Percentiles rank a stretch among this genome's conserved stretches.
phyloP scores from a whole-genome alignment of 2,329 filamentous ascomycete species.

The Fusarium foetens region DNA sequence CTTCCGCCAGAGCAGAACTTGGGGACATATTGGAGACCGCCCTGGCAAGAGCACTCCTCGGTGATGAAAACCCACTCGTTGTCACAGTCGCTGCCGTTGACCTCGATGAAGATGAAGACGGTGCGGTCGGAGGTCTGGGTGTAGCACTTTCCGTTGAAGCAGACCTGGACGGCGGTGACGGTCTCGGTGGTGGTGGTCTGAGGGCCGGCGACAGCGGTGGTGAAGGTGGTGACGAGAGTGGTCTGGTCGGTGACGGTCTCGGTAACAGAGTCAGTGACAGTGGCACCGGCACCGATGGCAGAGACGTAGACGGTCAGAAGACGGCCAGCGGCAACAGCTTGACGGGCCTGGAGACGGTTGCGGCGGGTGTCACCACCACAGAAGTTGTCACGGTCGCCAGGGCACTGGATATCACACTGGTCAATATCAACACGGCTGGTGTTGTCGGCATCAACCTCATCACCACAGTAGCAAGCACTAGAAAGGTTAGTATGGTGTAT shows the following conservation, averaged over 20 bases:
- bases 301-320: slow-evolving; percentile 28
- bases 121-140: not conserved
- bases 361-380: slow-evolving; percentile 32
- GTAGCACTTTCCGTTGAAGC: slow-evolving; percentile 20
- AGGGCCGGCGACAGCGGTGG: not conserved
- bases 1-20: slow-evolving; percentile 11
- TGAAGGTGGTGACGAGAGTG: slow-evolving; percentile 28
- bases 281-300: not conserved
- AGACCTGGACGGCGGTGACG: slow-evolving; percentile 24
- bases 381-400: slow-evolving; percentile 20
- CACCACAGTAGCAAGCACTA: slow-evolving; percentile 41
- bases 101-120: slow-evolving; percentile 34
- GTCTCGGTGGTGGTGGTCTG: slow-evolving; percentile 7
- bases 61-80: slow-evolving; percentile 28
- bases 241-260: slow-evolving; percentile 13
- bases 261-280: not conserved
- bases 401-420: slow-evolving; percentile 29
- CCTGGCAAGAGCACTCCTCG: slow-evolving; percentile 30
- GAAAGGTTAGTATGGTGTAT: not conserved
- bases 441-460: not conserved
- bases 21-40: slow-evolving; percentile 30
- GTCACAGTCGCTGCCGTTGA: slow-evolving; percentile 26
- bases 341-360: slow-evolving; percentile 21
- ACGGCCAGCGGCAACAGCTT: slow-evolving; percentile 21
- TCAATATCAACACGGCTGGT: not conserved